A percentile compares a stretch with the other conserved stretches of the same genome.
These are phyloP conservation scores for Perkinsus chesapeaki DNA, from an alignment of 169 alveolate species.

Conservation along the genomic window DNA sequence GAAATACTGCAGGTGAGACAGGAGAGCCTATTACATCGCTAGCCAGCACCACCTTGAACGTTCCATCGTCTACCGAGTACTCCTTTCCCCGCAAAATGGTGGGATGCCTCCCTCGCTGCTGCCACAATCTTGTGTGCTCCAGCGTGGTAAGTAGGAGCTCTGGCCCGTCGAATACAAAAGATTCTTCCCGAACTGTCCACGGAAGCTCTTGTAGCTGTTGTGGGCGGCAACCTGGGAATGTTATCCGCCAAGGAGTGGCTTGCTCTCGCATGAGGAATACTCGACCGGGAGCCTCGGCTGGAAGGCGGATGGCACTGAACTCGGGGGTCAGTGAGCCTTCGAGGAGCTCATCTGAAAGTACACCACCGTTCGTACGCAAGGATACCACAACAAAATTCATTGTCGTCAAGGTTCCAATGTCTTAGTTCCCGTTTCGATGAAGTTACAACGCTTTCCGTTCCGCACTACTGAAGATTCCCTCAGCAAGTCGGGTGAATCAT, in stretches of 20 bases:
- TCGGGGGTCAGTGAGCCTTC: background rate
- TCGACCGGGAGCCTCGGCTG: background rate
- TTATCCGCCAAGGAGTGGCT: slow-evolving; percentile 3
- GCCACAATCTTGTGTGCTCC: background rate
- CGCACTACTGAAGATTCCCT: too few relatives aligned
- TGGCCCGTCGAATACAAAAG: background rate
- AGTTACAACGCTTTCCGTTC: too few relatives aligned
- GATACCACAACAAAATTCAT: too few relatives aligned
- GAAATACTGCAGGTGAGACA: background rate
- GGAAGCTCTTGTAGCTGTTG: background rate
- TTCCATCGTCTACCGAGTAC: background rate
- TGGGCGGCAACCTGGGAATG: background rate
- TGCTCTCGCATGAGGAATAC: background rate
- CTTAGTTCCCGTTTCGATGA: too few relatives aligned
- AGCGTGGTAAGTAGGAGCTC: background rate
- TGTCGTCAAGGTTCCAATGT: too few relatives aligned
- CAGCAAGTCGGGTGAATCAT: too few relatives aligned
- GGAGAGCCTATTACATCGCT: background rate
- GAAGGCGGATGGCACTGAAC: background rate
- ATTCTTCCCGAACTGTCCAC: background rate
- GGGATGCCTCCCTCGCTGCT: background rate
- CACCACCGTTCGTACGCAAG: too few relatives aligned
- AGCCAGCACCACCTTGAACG: background rate
- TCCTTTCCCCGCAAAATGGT: background rate
- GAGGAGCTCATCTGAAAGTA: background rate